These are phyloP conservation scores for Eucalyptus globulus DNA, from an alignment of 345 rosid genomes.

Conservation along the genomic window DNA sequence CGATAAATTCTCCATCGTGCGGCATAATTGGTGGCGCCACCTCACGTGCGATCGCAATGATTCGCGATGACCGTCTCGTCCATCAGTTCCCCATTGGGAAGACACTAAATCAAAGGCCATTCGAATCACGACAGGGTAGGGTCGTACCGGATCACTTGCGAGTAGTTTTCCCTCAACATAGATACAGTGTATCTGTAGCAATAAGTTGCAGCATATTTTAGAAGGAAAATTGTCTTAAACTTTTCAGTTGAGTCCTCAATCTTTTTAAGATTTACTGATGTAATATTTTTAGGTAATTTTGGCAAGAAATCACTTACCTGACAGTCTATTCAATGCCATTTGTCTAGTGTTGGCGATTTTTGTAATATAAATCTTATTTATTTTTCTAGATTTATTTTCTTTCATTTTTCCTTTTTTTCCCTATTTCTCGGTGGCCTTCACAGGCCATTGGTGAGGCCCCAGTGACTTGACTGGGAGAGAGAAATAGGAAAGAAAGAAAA, in stretches of 20 bases:
- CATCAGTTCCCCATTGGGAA: neutral
- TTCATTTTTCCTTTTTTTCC: neutral
- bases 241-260: neutral
- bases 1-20: neutral
- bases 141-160: neutral
- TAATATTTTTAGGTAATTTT: neutral
- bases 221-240: no score
- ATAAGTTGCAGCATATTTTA: neutral
- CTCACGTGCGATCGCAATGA: neutral
- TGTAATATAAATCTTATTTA: neutral
- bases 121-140: neutral
- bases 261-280: neutral
- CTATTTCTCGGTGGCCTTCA: accelerated
- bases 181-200: neutral
- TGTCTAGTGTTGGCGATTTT: accelerated
- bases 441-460: accelerated
- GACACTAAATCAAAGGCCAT: neutral
- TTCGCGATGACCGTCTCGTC: neutral
- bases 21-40: neutral
- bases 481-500: neutral
- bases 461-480: accelerated
- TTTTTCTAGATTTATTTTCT: accelerated
- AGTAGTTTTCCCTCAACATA: neutral
- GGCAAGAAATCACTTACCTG: accelerated
- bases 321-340: accelerated